These are phyloP conservation scores for Crucibulum laeve DNA, from an alignment of 768 basidiomycete species.

Conservation along the genomic window DNA sequence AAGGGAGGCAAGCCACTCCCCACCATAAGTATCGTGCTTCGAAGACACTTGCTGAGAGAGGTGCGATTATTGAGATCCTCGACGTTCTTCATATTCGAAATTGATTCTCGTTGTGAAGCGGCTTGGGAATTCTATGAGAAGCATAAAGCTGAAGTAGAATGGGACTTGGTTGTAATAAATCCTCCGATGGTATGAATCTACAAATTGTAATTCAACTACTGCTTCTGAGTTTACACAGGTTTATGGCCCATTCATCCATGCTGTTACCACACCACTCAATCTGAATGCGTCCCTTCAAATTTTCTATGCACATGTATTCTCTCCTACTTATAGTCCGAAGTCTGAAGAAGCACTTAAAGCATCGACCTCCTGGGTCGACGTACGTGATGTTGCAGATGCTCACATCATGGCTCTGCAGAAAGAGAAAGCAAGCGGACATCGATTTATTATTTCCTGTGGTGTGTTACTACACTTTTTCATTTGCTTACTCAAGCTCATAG, in stretches of 20 bases:
- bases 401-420: background rate
- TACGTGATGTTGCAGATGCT: background rate
- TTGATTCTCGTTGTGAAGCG: conserved; percentile 25
- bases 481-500: background rate
- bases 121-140: conserved; percentile 38
- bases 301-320: background rate
- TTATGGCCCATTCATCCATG: background rate
- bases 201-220: no score
- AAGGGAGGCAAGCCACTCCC: conserved; percentile 39
- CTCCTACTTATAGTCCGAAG: background rate
- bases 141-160: conserved; percentile 36
- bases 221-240: no score
- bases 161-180: conserved; percentile 51
- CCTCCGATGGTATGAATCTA: no score
- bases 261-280: background rate
- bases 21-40: conserved; percentile 48
- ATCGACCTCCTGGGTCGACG: background rate
- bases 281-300: background rate
- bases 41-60: conserved; percentile 58
- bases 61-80: conserved; percentile 15
- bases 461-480: background rate
- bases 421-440: background rate
- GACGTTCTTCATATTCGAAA: background rate
- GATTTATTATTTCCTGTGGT: background rate
- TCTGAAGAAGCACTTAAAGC: background rate